Percentiles rank a stretch among this genome's conserved stretches.
Evolutionary conservation across 331 rosid genomes (phyloP).

Genomic region (Pyrus hybrid): DNA sequence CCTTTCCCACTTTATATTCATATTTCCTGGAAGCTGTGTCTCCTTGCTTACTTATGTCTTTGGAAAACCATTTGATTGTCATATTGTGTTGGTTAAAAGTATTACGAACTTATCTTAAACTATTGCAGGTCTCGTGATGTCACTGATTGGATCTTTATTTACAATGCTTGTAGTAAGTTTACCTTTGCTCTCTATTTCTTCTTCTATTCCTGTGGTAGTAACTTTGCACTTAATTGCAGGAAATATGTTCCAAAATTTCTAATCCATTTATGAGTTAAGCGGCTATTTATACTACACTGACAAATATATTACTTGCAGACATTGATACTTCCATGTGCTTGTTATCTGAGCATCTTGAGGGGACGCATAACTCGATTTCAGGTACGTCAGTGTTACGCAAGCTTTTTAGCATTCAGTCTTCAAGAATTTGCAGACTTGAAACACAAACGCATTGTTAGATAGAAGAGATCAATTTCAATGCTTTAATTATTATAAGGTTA

Average conservation of each 20-base stretch:
- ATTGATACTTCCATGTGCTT: conserved; percentile 88
- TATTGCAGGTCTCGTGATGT: conserved; percentile 68
- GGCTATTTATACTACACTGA: not conserved
- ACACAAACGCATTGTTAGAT: not conserved
- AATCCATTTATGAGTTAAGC: not conserved
- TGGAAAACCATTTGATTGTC: not conserved
- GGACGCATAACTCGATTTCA: conserved; percentile 53
- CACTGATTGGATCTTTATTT: conserved; percentile 81
- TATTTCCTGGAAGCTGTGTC: too few species aligned
- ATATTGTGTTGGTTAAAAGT: not conserved
- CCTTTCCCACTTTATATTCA: not conserved
- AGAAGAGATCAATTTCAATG: not conserved
- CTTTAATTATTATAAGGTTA: not conserved
- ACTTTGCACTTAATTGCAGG: not conserved
- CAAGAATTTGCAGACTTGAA: not conserved
- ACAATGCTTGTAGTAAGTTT: conserved; percentile 92
- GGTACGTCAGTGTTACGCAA: conserved; percentile 28
- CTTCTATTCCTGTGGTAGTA: not conserved
- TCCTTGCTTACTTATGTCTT: not conserved
- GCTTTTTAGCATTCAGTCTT: not conserved
- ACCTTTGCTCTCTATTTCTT: not conserved
- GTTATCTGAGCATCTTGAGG: conserved; percentile 64
- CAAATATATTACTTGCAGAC: conserved; percentile 38
- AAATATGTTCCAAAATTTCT: not conserved
- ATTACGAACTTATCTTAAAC: not conserved